Conservation (phyloP, 768 basidiomycete species). For the Pleurotus sapidus region DNA sequence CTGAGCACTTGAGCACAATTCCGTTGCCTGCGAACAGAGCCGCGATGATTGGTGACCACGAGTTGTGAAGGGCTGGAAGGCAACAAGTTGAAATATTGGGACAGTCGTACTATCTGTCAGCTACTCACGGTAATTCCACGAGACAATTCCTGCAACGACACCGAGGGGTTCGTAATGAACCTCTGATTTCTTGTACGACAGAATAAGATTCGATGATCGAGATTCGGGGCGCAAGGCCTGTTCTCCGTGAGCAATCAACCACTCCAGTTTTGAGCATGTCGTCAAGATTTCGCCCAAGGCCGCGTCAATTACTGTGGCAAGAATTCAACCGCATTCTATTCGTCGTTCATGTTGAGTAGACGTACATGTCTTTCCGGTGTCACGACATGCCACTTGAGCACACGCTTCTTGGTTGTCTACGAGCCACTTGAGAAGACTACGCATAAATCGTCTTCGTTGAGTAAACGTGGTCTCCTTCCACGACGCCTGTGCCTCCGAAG, state of each 20-base stretch:
- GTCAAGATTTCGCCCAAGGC: conserved; percentile 92
- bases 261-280: conserved; percentile 94
- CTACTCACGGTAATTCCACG: conserved; percentile 86
- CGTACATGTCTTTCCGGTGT: conserved; percentile 93
- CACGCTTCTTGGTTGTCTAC: conserved; percentile 87
- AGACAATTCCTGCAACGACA: conserved; percentile 89
- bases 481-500: conserved; percentile 61
- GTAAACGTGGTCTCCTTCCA: conserved; percentile 79
- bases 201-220: conserved; percentile 61
- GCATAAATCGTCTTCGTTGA: conserved; percentile 77
- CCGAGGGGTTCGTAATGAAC: conserved; percentile 91
- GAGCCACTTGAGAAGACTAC: conserved; percentile 89
- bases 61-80: conserved; percentile 82
- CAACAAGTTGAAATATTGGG: not conserved
- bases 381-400: conserved; percentile 85
- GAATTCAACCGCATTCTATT: not conserved
- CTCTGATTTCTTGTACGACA: conserved; percentile 74
- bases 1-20: conserved; percentile 88
- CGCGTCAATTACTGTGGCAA: conserved; percentile 78
- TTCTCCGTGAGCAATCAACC: conserved; percentile 87
- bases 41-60: conserved; percentile 91
- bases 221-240: conserved; percentile 68
- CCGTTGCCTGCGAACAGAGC: conserved; percentile 89
- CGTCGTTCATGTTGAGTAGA: conserved; percentile 11
- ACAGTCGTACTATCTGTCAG: too few relatives aligned